Evolutionary conservation across 495 filamentous ascomycete species (phyloP), one percentile per base, ranked within the genome.

Genomic region (Pseudotulostoma volvatum): DNA sequence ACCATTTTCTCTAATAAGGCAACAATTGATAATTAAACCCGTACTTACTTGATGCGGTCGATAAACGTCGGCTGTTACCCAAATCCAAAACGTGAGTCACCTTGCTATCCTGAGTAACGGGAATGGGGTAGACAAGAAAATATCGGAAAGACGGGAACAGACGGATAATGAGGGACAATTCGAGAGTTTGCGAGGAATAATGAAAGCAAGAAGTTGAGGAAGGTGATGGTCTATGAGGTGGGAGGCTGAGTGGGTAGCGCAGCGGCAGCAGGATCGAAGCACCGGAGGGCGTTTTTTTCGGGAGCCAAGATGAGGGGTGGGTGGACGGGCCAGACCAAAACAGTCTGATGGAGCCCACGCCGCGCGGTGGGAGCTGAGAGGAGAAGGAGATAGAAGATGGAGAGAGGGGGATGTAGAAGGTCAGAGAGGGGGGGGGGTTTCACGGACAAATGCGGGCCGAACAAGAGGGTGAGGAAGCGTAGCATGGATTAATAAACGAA

Each of bases 1-100:
- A n/a, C n/a, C n/a, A n/a, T n/a, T n/a, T n/a, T n/a, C n/a, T n/a
- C n/a, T n/a, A n/a, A n/a, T n/a, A n/a, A n/a, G n/a, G n/a, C n/a
- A n/a, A n/a, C n/a, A n/a, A n/a, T n/a, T n/a, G 20, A 21, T 37
- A 34, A 33, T 30, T 43, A 37, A 48, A 44, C 25, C 19, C 4
- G 21, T 28, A 71, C 68, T 66, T 62, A 71, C 68, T 60, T 63
- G 61, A 47, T 59, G 61, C 46, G 68, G 68, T 31, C 68, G 68
- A 56, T 71, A 71, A 31, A 70, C 63, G 66, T 71, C 68, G 48
- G 64, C 67, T 66, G 51, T 49, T 42, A 46, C 46, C 54, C 44
- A 23, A 43, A 42, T 21, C 42, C 47, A 47, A 31, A 44, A 45
- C 43, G 49, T 55, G 43, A 57, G 53, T 34, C 33, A 30, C 19